A percentile compares a stretch with the other conserved stretches of the same genome.
Evolutionary conservation across 805 yeast species (phyloP).

Genomic region (Teunomyces stri): DNA sequence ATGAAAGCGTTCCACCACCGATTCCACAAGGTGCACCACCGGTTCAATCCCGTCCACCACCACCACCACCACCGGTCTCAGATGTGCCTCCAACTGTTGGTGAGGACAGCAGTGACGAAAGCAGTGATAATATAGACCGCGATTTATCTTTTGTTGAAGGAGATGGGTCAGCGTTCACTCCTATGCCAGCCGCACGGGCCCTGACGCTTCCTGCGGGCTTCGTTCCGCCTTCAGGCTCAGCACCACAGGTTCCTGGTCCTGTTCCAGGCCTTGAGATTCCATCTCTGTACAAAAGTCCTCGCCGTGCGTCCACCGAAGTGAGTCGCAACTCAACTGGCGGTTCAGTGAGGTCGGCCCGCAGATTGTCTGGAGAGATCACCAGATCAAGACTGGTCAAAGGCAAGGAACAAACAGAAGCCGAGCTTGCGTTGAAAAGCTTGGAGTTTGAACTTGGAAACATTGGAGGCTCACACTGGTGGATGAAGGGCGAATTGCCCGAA

Average conservation of each 20-base stretch:
- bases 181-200: conserved; percentile 10
- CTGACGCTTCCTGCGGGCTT: conserved; percentile 13
- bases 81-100: conserved; percentile 6
- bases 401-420: conserved; percentile 30
- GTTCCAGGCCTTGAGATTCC: neutral
- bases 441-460: conserved; percentile 30
- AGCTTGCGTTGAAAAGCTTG: conserved; percentile 18
- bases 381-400: conserved; percentile 15
- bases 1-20: conserved; percentile 9
- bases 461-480: conserved; percentile 64
- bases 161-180: conserved; percentile 27
- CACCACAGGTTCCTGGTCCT: conserved; percentile 11
- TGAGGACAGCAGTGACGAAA: conserved; percentile 4
- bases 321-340: conserved; percentile 11
- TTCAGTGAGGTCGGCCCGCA: conserved; percentile 11
- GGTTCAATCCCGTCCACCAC: conserved; percentile 6
- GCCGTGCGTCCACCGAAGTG: conserved; percentile 14
- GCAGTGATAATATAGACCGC: conserved; percentile 11
- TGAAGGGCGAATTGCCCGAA: conserved; percentile 56
- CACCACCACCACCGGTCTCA: conserved; percentile 10
- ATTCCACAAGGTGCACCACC: conserved; percentile 16
- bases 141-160: conserved; percentile 15
- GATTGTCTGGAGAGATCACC: conserved; percentile 8
- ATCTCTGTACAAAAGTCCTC: neutral
- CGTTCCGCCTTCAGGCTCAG: conserved; percentile 12